Evolutionary conservation across 306 rosid species (phyloP), one percentile per base, ranked within the genome.

Genomic region (Datisca glomerata): DNA sequence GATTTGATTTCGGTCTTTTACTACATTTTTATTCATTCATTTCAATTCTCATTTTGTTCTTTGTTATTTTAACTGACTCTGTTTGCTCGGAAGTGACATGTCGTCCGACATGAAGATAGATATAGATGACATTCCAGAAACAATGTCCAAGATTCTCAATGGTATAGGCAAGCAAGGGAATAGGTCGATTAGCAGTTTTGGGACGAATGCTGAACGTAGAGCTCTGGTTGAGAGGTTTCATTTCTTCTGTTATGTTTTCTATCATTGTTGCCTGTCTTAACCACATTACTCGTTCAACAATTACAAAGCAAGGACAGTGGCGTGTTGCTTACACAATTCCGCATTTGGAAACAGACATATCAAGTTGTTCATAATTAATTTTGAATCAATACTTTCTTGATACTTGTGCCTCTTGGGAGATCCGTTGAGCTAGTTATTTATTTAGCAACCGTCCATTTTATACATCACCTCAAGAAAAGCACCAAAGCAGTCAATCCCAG

Each of bases 141-240:
- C 62, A 19, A 48, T 17, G 49, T 54, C 37, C 34, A 52, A 43
- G 64, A 8, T 31, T 55, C 63, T 49, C 21, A 49, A 46, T 12
- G 65, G 65, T 45, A 51, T 55, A 65, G 64, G 6, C 15, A 62
- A 63, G 20, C 69, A 67, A 44, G 81, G 63, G 45, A 64, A 51
- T 14, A 36, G 36, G 24, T 55, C 75, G 29, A 57, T 64, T 21
- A 49, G 43, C 50, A 69, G 60, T 42, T 56, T 47, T 7, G 19
- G 49, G 11, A 56, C 67, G 4, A 69, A 66, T 22, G 62, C 73
- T 3, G 93, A 67, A 32, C 85, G 78, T 40, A 74, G 80, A 70
- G 49, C 71, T 63, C 44, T 71, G 66, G 64, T 33, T 47, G 82
- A 77, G 57, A 74, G 85, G 93, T 80, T 24, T 29, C 24, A 25